Percentiles rank a stretch among this genome's conserved stretches.
These are phyloP conservation scores for Zygosaccharomyces pseudorouxii DNA, from an alignment of 805 yeast genomes.

Conservation along the genomic window DNA sequence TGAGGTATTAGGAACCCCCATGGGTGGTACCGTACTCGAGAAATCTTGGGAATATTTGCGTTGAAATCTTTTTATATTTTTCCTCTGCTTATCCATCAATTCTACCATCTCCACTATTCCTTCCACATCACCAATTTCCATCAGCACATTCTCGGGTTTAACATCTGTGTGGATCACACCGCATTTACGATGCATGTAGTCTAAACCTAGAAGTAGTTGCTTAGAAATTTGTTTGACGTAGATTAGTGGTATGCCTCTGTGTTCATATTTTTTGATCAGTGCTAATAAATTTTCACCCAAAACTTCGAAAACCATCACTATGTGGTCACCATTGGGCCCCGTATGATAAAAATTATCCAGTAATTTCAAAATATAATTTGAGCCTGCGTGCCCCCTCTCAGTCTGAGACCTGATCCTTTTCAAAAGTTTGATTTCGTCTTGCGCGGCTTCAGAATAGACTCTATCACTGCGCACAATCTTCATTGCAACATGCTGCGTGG, in stretches of 20 bases:
- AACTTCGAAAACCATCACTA: conserved; percentile 96
- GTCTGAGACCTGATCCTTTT: conserved; percentile 50
- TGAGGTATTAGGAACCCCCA: conserved; percentile 10
- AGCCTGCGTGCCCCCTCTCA: conserved; percentile 62
- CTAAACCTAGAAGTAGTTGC: conserved; percentile 66
- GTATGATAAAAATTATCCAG: conserved; percentile 79
- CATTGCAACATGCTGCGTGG: conserved; percentile 78
- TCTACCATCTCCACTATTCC: conserved; percentile 67
- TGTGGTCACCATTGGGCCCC: conserved; percentile 90
- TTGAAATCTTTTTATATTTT: conserved; percentile 40
- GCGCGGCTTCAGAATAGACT: conserved; percentile 88
- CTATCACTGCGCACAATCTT: conserved; percentile 89
- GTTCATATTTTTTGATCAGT: conserved; percentile 69
- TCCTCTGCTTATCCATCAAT: conserved; percentile 49
- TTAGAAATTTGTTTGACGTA: conserved; percentile 79
- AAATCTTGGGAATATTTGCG: conserved; percentile 34
- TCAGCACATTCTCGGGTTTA: conserved; percentile 73
- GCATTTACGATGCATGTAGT: conserved; percentile 57
- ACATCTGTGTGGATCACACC: conserved; percentile 74
- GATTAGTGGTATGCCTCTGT: conserved; percentile 71
- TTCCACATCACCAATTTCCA: conserved; percentile 81
- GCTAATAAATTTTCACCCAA: conserved; percentile 90
- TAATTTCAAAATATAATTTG: conserved; percentile 71
- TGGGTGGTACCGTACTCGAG: conserved; percentile 11
- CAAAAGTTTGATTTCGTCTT: conserved; percentile 83